Percentiles rank a stretch among this genome's conserved stretches.
Conservation (phyloP, 2,329 filamentous ascomycete genomes). For the Fusarium dlaminii region DNA sequence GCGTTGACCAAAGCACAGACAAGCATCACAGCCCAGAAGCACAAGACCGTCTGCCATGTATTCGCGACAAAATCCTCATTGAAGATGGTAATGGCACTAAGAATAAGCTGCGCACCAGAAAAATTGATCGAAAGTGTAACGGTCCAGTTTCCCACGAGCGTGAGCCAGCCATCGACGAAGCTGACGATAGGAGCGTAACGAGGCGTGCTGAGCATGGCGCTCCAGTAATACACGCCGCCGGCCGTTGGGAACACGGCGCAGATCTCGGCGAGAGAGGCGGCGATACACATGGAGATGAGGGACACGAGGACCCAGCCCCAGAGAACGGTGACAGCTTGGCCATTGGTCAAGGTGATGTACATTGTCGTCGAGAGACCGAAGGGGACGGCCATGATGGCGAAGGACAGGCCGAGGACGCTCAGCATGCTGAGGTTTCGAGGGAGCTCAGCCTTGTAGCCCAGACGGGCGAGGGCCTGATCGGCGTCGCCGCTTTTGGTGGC, state of each 20-base stretch:
- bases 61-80: slow-evolving; percentile 67
- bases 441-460: slow-evolving; percentile 62
- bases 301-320: slow-evolving; percentile 74
- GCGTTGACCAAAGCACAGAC: slow-evolving; percentile 74
- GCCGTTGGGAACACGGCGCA: slow-evolving; percentile 71
- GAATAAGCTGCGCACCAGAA: slow-evolving; percentile 73
- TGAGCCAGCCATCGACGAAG: slow-evolving; percentile 80
- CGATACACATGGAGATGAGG: slow-evolving; percentile 76
- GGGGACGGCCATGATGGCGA: slow-evolving; percentile 62
- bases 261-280: slow-evolving; percentile 77
- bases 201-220: slow-evolving; percentile 70
- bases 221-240: slow-evolving; percentile 78
- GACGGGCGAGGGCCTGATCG: slow-evolving; percentile 56
- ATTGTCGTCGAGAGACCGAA: slow-evolving; percentile 61
- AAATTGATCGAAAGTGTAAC: slow-evolving; percentile 77
- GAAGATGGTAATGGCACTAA: slow-evolving; percentile 74
- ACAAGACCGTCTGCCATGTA: slow-evolving; percentile 78
- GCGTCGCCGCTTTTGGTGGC: slow-evolving; percentile 42
- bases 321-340: slow-evolving; percentile 76
- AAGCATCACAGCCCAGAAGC: slow-evolving; percentile 74
- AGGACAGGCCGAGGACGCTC: slow-evolving; percentile 59
- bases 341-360: slow-evolving; percentile 69
- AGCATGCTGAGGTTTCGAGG: slow-evolving; percentile 61
- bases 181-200: slow-evolving; percentile 70
- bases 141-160: slow-evolving; percentile 76